These are phyloP conservation scores for Apiotrichum laibachii DNA, from an alignment of 1,284 basidiomycete species.

Conservation along the genomic window DNA sequence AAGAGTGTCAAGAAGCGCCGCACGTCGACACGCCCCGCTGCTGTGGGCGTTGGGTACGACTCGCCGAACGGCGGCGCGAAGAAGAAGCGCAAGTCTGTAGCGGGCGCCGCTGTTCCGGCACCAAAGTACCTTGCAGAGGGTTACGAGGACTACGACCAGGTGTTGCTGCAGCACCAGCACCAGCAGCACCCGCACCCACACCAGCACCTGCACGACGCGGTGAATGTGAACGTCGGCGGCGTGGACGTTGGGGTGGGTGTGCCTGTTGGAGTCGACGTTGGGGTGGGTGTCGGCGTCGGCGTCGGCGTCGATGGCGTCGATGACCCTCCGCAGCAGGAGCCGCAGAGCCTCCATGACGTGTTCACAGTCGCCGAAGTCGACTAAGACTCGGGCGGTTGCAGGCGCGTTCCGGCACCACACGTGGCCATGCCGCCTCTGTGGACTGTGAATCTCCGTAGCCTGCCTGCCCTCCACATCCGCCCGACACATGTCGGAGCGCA, in stretches of 20 bases:
- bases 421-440: too few species aligned
- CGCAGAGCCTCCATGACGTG: neutral
- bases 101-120: neutral
- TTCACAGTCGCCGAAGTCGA: too few species aligned
- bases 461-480: too few species aligned
- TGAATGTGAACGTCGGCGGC: neutral
- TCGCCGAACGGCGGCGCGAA: constrained; percentile 6
- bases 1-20: constrained; percentile 41
- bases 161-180: neutral
- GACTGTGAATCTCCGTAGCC: too few species aligned
- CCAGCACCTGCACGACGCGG: neutral
- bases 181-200: neutral
- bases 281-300: too few species aligned
- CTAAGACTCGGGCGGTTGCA: too few species aligned
- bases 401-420: too few species aligned
- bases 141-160: neutral
- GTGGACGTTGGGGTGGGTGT: too few species aligned
- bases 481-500: too few species aligned
- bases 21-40: constrained; percentile 7
- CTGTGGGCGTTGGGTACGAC: neutral
- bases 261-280: too few species aligned
- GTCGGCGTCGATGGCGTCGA: neutral
- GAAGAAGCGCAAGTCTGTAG: constrained; percentile 16
- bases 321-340: neutral
- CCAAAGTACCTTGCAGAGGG: neutral